Evolutionary conservation across 352 stramenopile species (phyloP).

Genomic region (Pythium grandisporangium): DNA sequence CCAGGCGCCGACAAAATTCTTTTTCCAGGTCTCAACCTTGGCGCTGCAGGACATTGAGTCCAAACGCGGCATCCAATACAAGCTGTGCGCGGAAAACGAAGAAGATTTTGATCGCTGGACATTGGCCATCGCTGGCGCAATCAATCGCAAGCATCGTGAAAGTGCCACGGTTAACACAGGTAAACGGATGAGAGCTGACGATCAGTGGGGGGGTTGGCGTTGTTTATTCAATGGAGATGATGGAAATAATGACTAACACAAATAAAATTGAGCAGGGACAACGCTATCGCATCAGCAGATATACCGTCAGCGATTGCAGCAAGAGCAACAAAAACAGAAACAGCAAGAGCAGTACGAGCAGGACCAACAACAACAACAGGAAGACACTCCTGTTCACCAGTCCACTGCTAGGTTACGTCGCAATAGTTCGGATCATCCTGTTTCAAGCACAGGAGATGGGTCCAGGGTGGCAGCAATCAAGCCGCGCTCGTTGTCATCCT

Average conservation of each 20-base stretch:
- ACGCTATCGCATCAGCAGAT: slow-evolving; percentile 67
- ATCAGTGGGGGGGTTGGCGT: too few relatives aligned
- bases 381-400: too few relatives aligned
- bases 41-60: slow-evolving; percentile 70
- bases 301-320: slow-evolving; percentile 56
- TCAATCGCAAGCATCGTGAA: slow-evolving; percentile 82
- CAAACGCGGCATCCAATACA: slow-evolving; percentile 78
- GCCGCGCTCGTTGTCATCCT: too few relatives aligned
- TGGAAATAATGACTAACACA: too few relatives aligned
- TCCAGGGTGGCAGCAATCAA: too few relatives aligned
- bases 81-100: slow-evolving; percentile 71
- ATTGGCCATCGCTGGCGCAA: slow-evolving; percentile 55
- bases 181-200: too few relatives aligned
- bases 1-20: slow-evolving; percentile 72
- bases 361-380: slow-evolving; percentile 9
- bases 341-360: slow-evolving; percentile 22
- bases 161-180: too few relatives aligned
- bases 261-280: too few relatives aligned
- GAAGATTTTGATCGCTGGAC: slow-evolving; percentile 77
- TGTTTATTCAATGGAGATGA: too few relatives aligned
- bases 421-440: too few relatives aligned
- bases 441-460: too few relatives aligned
- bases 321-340: slow-evolving; percentile 27
- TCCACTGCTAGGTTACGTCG: too few relatives aligned
- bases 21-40: slow-evolving; percentile 78